A percentile compares a stretch with the other conserved stretches of the same genome.
These are phyloP conservation scores for Alternaria brassicicola DNA, from an alignment of 2,329 filamentous ascomycete genomes.

Conservation along the genomic window DNA sequence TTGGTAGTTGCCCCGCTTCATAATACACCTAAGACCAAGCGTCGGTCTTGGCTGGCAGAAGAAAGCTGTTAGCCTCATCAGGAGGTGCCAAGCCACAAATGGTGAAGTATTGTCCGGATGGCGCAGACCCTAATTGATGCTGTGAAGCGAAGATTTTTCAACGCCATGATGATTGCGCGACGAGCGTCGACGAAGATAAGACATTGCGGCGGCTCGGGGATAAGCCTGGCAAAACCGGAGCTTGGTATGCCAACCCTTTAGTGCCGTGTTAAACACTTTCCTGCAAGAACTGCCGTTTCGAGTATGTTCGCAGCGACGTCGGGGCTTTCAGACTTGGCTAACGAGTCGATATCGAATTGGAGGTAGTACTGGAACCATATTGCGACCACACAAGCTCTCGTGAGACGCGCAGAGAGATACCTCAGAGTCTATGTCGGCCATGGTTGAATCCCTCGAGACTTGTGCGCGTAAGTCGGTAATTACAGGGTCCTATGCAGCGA, in stretches of 20 bases:
- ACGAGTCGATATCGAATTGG: not conserved
- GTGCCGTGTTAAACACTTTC: conserved; percentile 38
- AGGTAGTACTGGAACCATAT: not conserved
- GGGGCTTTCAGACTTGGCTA: conserved; percentile 20
- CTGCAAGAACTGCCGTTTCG: conserved; percentile 32
- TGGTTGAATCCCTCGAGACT: not conserved
- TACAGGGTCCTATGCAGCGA: conserved; percentile 58
- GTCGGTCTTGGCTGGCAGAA: conserved; percentile 19
- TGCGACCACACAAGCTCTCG: not conserved
- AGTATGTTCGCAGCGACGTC: conserved; percentile 28
- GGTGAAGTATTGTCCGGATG: conserved; percentile 11
- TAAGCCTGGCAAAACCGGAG: conserved; percentile 33
- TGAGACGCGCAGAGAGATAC: not conserved
- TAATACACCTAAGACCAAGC: conserved; percentile 24
- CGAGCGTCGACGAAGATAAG: not conserved
- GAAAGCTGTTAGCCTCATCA: conserved; percentile 27
- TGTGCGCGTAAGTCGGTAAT: not conserved
- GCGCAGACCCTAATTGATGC: not conserved
- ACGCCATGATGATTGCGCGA: not conserved
- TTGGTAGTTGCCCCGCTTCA: conserved; percentile 9
- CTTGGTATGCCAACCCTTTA: conserved; percentile 47
- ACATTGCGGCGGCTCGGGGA: conserved; percentile 6
- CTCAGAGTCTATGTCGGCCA: not conserved
- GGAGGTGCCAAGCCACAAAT: conserved; percentile 28
- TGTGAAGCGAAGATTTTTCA: not conserved